phyloP scores from a whole-genome alignment of 2,329 filamentous ascomycete species.

The Apiospora malaysiana region DNA sequence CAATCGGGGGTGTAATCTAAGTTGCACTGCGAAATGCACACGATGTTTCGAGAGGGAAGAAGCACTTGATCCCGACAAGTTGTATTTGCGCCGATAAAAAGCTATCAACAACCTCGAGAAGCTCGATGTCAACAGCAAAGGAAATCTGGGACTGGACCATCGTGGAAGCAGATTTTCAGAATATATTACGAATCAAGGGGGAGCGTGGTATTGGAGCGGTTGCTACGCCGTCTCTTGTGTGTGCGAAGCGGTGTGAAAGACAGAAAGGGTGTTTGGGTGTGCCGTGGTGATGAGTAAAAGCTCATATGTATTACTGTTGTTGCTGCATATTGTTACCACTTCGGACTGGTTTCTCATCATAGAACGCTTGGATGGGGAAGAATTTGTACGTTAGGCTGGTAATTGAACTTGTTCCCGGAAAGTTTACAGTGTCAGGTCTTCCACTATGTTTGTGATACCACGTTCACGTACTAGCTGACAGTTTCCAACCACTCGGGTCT shows the following conservation, averaged over 20 bases:
- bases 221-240: constrained; percentile 4
- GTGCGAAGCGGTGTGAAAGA: constrained; percentile 4
- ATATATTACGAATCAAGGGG: constrained; percentile 15
- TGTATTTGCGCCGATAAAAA: constrained; percentile 14
- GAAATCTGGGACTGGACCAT: neutral
- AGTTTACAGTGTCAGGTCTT: neutral
- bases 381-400: constrained; percentile 23
- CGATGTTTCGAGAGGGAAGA: constrained; percentile 14
- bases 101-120: neutral
- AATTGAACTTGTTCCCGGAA: constrained; percentile 14
- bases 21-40: constrained; percentile 4
- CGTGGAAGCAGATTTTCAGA: neutral
- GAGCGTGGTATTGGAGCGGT: neutral
- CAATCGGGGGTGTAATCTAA: neutral
- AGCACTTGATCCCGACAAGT: constrained; percentile 17
- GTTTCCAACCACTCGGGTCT: neutral
- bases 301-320: constrained; percentile 20
- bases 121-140: neutral
- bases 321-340: constrained; percentile 20
- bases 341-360: constrained; percentile 21
- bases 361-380: constrained; percentile 21
- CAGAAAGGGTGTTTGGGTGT: constrained; percentile 6
- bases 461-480: neutral
- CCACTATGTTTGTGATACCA: neutral
- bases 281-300: constrained; percentile 19